These are phyloP conservation scores for Hericium coralloides DNA, from an alignment of 768 basidiomycete genomes.

Conservation along the genomic window DNA sequence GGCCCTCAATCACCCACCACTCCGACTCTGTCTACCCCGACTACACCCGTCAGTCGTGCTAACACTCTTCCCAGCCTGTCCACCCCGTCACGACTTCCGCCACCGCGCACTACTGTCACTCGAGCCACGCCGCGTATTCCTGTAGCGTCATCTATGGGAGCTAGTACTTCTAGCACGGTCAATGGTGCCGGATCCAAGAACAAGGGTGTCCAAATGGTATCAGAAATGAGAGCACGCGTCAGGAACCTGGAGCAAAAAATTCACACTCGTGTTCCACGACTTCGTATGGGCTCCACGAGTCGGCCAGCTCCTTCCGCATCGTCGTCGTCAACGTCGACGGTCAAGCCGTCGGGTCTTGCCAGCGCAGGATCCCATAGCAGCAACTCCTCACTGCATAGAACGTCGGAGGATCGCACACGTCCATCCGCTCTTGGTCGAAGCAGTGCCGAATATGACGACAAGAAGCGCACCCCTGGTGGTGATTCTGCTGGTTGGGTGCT, in stretches of 20 bases:
- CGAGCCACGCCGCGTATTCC: constrained; percentile 18
- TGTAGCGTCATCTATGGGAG: constrained; percentile 24
- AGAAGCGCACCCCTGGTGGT: constrained; percentile 37
- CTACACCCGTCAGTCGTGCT: constrained; percentile 42
- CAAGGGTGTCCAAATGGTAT: constrained; percentile 87
- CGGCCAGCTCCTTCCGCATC: constrained; percentile 29
- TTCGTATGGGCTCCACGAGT: constrained; percentile 74
- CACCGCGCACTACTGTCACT: constrained; percentile 36
- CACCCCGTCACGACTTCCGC: constrained; percentile 36
- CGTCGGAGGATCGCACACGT: constrained; percentile 26
- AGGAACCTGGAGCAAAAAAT: constrained; percentile 79
- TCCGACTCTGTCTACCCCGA: constrained; percentile 10
- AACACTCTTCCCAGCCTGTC: constrained; percentile 45
- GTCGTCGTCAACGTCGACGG: constrained; percentile 13
- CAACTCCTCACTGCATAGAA: constrained; percentile 4
- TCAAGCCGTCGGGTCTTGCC: constrained; percentile 7
- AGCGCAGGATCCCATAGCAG: neutral
- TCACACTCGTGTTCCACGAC: constrained; percentile 75
- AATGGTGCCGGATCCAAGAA: constrained; percentile 50
- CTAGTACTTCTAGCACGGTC: constrained; percentile 21
- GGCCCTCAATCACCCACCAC: constrained; percentile 19
- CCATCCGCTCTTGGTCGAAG: constrained; percentile 16
- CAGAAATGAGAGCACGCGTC: constrained; percentile 78
- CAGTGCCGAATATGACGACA: constrained; percentile 24
- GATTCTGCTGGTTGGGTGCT: constrained; percentile 81